Base-by-base conservation (phyloP, 1,284 basidiomycete species). In the Marasmius oreades region DNA sequence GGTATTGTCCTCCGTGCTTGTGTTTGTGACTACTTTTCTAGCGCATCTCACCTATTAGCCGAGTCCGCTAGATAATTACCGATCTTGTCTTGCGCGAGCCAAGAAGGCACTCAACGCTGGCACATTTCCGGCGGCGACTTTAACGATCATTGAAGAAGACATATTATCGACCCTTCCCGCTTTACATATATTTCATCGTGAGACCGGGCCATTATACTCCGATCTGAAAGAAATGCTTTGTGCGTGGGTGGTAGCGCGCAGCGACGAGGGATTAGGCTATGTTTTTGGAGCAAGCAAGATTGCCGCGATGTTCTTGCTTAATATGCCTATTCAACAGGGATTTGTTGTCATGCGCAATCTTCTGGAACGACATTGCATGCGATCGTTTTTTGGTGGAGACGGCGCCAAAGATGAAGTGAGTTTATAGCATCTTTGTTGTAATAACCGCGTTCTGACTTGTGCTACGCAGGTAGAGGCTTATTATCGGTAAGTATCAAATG, bases 341-440 rank as follows among this genome's bases (percentile, higher is more conserved):
- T 98, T 98, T 67, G 74, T 94, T 53, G 85, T 90, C 3, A 85
- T 98, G 77, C 78, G 93, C 57, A 99, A 99, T 70, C 73, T 99
- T 26, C 73, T 97, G 56, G 88, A 93, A 67, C 80, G 93, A 55
- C 90, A 93, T 67, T 92, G 90, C 67, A 70, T 96, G 67, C 84
- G 89, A 45, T 88, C 90, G 39, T 96, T 97, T 70, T 96, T 89
- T 69, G 89, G 88, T 24, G 87, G 88, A 18, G 70, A 80, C 52
- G 71, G 76, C 20, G 73, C 85, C 0, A 82, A 81, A 64, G 90
- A 93, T 58, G 94, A 96, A 70, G 93, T 95, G 69, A 80, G 89
- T 75, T 16, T 43, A 50, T 61, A 51, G 31, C 45, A 26, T 52
- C 42, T 42, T 46, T 1, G 26, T 46, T 14, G 24, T 12, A 58